Base-by-base conservation (phyloP, 768 basidiomycete species). In the Leccinum olivaceopallidum region DNA sequence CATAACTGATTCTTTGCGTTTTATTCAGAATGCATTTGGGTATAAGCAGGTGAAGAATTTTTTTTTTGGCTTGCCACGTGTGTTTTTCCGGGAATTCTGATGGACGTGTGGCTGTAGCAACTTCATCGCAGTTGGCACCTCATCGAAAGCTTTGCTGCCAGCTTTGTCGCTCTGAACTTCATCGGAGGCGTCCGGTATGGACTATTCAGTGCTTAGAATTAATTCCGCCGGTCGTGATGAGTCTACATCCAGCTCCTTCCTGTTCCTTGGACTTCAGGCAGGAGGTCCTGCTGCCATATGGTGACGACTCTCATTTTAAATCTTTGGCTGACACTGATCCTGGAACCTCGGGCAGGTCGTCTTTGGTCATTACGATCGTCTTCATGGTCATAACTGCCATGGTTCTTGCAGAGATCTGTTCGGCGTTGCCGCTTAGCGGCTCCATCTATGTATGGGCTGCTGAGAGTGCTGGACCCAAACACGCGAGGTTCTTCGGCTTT, bases 361-460 rank as follows among this genome's bases (percentile, higher is more conserved):
- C 90, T 18, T 94, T 89, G 70, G 30, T 94, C 61, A 80, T 93
- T 58, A 92, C 92, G 7, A 82, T 94, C 71, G 71, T 94, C 49
- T 92, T 94, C 72, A 93, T 94, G 92, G 82, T 81, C 64, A 92
- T 96, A 56, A 94, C 91, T 7, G 94, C 94, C 2, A 86, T 85
- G 10, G 87, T 94, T 47, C 80, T 96, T 39, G 93, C 94, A 20
- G 94, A 96, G 71, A 87, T 95, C 56, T 95, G 94, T 73, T 95
- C 94, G 44, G 90, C 93, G 6, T 79, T 95, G 30, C 90, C 91
- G 5, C 73, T 94, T 54, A 92, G 90, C 58, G 94, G 94, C 3
- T 95, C 93, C 8, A 95, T 97, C 72, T 96, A 95, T 73, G 87
- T 94, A 53, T 96, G 94, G 94, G 91, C 93, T 0, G 94, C 93